Conservation (phyloP, 306 rosid genomes). For the Luffa acutangula region DNA sequence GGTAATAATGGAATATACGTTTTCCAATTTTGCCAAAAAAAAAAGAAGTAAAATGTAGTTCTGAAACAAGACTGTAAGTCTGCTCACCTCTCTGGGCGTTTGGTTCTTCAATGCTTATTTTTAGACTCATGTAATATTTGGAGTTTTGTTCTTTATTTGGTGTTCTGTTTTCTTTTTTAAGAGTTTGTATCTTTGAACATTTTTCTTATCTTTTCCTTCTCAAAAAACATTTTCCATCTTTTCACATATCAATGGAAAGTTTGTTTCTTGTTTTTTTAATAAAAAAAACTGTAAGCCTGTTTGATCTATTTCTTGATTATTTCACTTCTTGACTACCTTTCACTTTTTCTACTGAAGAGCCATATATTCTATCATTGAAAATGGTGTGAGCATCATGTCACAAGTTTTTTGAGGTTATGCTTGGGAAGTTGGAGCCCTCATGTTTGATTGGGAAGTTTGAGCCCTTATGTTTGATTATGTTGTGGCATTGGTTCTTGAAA, state of each 20-base stretch:
- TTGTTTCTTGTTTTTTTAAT: neutral
- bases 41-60: neutral
- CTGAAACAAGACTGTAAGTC: neutral
- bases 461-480: neutral
- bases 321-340: neutral
- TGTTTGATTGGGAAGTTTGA: neutral
- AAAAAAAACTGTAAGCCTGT: neutral
- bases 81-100: neutral
- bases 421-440: neutral
- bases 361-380: neutral
- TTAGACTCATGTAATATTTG: neutral
- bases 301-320: neutral
- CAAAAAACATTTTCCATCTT: neutral
- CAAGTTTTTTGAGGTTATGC: neutral
- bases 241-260: neutral
- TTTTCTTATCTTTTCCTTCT: neutral
- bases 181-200: neutral
- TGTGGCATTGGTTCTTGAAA: neutral
- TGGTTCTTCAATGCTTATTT: neutral
- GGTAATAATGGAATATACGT: neutral
- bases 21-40: neutral
- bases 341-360: neutral
- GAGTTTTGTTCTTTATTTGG: neutral
- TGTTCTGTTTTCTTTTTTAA: neutral
- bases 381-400: neutral